Evolutionary conservation across 495 filamentous ascomycete genomes (phyloP).

Genomic region (Chlorociboria aeruginascens): DNA sequence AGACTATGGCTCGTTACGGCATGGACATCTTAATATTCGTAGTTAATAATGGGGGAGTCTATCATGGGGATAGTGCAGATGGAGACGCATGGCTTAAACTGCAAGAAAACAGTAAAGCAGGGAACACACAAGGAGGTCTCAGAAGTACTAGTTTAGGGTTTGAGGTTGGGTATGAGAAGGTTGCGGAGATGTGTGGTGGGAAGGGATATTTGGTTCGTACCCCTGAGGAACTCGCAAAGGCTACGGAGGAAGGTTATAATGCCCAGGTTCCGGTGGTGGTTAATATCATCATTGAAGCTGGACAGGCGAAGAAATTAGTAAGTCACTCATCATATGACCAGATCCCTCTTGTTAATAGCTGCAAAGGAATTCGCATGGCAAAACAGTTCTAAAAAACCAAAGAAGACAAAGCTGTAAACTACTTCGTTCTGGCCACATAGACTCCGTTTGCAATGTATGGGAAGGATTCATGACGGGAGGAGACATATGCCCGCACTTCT

Average conservation of each 20-base stretch:
- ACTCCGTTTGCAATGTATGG: too few relatives aligned
- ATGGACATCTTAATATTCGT: constrained; percentile 53
- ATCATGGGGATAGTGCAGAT: constrained; percentile 38
- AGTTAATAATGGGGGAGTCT: constrained; percentile 54
- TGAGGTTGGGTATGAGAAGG: constrained; percentile 45
- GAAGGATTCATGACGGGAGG: too few relatives aligned
- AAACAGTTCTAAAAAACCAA: constrained; percentile 15
- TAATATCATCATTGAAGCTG: constrained; percentile 49
- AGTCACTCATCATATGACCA: not conserved
- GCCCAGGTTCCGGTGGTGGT: constrained; percentile 38
- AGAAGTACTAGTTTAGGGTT: constrained; percentile 45
- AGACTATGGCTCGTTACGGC: constrained; percentile 50
- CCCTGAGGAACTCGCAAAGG: constrained; percentile 38
- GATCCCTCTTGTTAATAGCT: not conserved
- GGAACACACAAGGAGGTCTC: constrained; percentile 22
- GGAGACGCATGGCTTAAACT: constrained; percentile 25
- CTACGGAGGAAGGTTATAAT: constrained; percentile 40
- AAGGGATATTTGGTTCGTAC: constrained; percentile 41
- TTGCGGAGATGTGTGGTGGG: constrained; percentile 46
- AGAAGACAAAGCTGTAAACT: constrained; percentile 9
- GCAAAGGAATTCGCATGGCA: constrained; percentile 18
- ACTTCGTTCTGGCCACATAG: too few relatives aligned
- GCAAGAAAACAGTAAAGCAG: constrained; percentile 1
- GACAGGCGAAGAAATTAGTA: constrained; percentile 37
- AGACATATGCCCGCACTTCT: too few relatives aligned